A percentile compares a stretch with the other conserved stretches of the same genome.
Evolutionary conservation across 768 basidiomycete species (phyloP).

Genomic region (Tephrocybe sp.): DNA sequence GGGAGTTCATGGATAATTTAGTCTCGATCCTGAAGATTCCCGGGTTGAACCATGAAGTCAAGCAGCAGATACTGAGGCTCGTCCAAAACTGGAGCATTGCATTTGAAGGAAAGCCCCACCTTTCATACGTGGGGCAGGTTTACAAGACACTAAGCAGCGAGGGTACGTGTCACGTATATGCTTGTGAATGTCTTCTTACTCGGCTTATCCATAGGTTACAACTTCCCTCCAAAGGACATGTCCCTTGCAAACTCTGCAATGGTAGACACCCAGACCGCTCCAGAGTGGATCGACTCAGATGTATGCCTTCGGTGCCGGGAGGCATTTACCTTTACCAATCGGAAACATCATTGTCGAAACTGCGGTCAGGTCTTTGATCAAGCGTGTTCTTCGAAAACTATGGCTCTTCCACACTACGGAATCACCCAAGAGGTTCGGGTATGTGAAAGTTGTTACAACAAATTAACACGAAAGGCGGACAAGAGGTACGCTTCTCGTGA

Average conservation of each 20-base stretch:
- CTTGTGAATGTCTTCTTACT: neutral
- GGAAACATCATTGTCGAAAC: constrained; percentile 98
- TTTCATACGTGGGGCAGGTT: constrained; percentile 76
- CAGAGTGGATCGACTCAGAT: constrained; percentile 97
- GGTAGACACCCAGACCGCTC: constrained; percentile 89
- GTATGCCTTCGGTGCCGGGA: constrained; percentile 92
- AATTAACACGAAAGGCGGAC: constrained; percentile 66
- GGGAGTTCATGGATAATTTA: constrained; percentile 93
- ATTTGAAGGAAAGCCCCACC: constrained; percentile 76
- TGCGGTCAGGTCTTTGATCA: constrained; percentile 98
- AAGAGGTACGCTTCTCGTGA: constrained; percentile 41
- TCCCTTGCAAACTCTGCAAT: constrained; percentile 73
- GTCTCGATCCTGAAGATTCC: constrained; percentile 85
- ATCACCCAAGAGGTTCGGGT: constrained; percentile 92
- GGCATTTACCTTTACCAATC: constrained; percentile 90
- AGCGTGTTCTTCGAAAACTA: constrained; percentile 81
- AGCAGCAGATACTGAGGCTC: constrained; percentile 69
- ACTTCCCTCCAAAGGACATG: constrained; percentile 81
- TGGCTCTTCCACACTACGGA: constrained; percentile 90
- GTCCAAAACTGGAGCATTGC: constrained; percentile 95
- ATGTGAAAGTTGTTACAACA: constrained; percentile 87
- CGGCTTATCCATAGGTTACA: constrained; percentile 53
- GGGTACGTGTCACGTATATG: constrained; percentile 47
- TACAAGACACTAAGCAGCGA: constrained; percentile 77
- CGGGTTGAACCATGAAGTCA: constrained; percentile 77